Evolutionary conservation across 2,329 filamentous ascomycete genomes (phyloP).

Genomic region (Dothistroma septosporum): DNA sequence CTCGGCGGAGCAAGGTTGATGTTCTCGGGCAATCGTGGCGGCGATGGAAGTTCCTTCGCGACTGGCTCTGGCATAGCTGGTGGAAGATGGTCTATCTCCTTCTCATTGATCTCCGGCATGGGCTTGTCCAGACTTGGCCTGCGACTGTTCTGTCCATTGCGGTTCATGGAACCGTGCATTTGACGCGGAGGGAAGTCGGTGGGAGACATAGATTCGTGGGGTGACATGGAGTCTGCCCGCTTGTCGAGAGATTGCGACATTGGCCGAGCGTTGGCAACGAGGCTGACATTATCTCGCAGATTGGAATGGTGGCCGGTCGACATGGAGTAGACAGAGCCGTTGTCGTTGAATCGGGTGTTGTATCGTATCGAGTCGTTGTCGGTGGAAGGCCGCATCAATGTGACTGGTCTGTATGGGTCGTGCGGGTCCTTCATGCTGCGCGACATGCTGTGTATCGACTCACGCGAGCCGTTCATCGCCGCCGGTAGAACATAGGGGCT

Average conservation of each 20-base stretch:
- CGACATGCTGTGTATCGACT: slow-evolving; percentile 82
- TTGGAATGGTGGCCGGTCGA: slow-evolving; percentile 44
- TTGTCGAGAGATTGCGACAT: slow-evolving; percentile 52
- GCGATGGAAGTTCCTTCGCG: slow-evolving; percentile 21
- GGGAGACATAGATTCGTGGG: slow-evolving; percentile 13
- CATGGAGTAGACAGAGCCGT: slow-evolving; percentile 50
- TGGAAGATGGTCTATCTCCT: slow-evolving; percentile 10
- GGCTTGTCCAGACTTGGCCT: slow-evolving; percentile 19
- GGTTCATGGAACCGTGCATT: slow-evolving; percentile 21
- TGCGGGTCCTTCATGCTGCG: slow-evolving; percentile 69
- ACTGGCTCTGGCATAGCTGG: slow-evolving; percentile 15
- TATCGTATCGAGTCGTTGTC: slow-evolving; percentile 32
- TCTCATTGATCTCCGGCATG: slow-evolving; percentile 20
- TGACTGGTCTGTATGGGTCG: slow-evolving; percentile 74
- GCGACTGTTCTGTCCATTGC: slow-evolving; percentile 9
- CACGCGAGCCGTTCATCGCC: slow-evolving; percentile 69
- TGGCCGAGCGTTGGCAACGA: slow-evolving; percentile 54
- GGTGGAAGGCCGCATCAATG: slow-evolving; percentile 51
- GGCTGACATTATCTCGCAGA: slow-evolving; percentile 42
- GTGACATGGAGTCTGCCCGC: slow-evolving; percentile 35
- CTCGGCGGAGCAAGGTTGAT: slow-evolving; percentile 20
- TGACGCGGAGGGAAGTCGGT: slow-evolving; percentile 21
- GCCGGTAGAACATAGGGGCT: slow-evolving; percentile 94
- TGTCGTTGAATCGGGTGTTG: slow-evolving; percentile 32
- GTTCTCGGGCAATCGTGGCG: slow-evolving; percentile 15